Conservation (phyloP, 257 asterid genomes). For the Ocimum tenuiflorum region DNA sequence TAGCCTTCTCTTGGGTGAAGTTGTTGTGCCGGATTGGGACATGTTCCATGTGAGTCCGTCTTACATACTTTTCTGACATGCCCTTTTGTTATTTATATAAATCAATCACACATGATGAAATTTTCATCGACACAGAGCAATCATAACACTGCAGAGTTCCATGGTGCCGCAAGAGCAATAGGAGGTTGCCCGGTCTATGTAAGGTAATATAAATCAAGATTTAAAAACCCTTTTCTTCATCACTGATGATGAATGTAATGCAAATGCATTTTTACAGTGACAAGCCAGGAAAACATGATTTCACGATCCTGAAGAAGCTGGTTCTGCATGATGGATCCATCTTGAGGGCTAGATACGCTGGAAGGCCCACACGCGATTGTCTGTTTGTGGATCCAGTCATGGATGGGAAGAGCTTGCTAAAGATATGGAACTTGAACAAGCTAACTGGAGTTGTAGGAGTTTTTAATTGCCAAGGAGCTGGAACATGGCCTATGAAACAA, state of each 20-base stretch:
- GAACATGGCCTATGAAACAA: slow-evolving; percentile 49
- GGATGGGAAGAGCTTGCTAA: slow-evolving; percentile 62
- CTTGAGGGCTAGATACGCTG: slow-evolving; percentile 51
- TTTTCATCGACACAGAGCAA: slow-evolving; percentile 30
- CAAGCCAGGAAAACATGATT: slow-evolving; percentile 51
- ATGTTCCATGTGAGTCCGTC: slow-evolving; percentile 49
- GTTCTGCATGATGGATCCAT: slow-evolving; percentile 65
- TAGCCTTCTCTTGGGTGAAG: slow-evolving; percentile 50
- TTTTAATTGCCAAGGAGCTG: slow-evolving; percentile 76
- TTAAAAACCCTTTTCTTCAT: background rate
- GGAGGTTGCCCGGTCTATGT: slow-evolving; percentile 65
- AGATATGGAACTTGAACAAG: slow-evolving; percentile 72
- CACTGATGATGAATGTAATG: slow-evolving; percentile 10
- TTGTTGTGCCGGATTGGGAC: slow-evolving; percentile 59
- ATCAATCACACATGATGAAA: background rate
- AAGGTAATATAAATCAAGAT: slow-evolving; percentile 26
- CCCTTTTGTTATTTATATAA: too few species aligned
- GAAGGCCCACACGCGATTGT: slow-evolving; percentile 58
- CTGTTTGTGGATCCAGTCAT: slow-evolving; percentile 51
- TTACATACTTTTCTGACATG: background rate
- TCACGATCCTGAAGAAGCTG: slow-evolving; percentile 49
- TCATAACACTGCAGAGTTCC: slow-evolving; percentile 46
- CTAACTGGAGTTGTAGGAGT: slow-evolving; percentile 50
- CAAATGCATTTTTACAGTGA: slow-evolving; percentile 18
- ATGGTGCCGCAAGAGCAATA: slow-evolving; percentile 55